Base-by-base conservation (phyloP, 2,329 filamentous ascomycete species). In the Rhexocercosporidium sp. region DNA sequence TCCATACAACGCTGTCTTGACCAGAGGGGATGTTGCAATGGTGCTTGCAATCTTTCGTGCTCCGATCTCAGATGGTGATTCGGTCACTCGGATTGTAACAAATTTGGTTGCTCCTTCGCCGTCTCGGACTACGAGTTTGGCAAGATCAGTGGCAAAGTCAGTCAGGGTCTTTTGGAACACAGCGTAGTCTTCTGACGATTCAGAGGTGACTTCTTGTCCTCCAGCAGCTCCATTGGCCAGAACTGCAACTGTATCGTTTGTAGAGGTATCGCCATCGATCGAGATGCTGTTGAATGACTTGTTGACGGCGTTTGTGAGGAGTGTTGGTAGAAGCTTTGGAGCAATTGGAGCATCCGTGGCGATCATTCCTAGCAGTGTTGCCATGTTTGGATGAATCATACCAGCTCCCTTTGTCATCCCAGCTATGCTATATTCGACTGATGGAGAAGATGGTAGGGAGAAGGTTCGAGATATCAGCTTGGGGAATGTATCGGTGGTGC, bases 341-440 rank as follows among this genome's bases (percentile, higher is more conserved):
- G 88, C 85, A 75, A 98, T 87, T 34, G 94, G 92, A 0, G 91
- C 95, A 75, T 99, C 96, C 16, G 96, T 99, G 75, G 93, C 94
- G 75, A 98, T 86, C 69, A 98, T 91, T 63, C 93, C 94, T 41
- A 99, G 88, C 39, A 98, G 87, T 0, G 96, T 99, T 34, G 94
- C 96, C 94, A 99, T 97, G 83, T 99, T 98, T 57, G 96, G 96
- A 77, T 97, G 94, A 79, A 99, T 97, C 96, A 99, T 99, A 76
- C 96, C 96, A 5, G 96, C 96, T 66, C 96, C 96, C 83, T 99
- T 99, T 76, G 95, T 97, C 88, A 97, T 96, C 74, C 96, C 96
- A 14, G 93, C 94, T 59, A 99, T 91, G 74, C 87, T 86, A 82
- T 97, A 99, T 78, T 91, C 89, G 59, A 88, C 83, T 20, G 84